Conservation (phyloP, 1,284 basidiomycete genomes). For the Ceratobasidium theobromae region DNA sequence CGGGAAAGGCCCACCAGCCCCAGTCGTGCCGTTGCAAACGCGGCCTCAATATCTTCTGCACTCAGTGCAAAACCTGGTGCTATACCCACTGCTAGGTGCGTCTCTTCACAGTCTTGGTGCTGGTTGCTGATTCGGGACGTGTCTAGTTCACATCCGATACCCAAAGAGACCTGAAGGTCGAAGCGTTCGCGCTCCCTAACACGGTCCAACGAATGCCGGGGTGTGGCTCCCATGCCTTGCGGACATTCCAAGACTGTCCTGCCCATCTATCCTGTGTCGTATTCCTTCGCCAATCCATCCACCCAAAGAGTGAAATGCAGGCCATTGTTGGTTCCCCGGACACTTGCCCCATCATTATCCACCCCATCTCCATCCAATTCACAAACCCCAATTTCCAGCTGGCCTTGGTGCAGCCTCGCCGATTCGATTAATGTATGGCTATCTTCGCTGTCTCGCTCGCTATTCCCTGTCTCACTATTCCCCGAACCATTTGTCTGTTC, state of each 20-base stretch:
- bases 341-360: not conserved
- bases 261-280: not conserved
- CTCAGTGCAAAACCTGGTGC: not conserved
- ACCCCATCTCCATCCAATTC: not conserved
- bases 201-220: not conserved
- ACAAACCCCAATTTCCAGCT: no score
- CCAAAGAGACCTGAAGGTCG: not conserved
- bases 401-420: no score
- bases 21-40: slow-evolving; percentile 13
- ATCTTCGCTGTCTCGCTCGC: slow-evolving; percentile 5
- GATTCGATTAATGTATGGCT: not conserved
- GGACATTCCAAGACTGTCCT: not conserved
- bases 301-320: not conserved
- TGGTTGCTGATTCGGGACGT: no score
- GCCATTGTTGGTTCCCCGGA: no score
- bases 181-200: slow-evolving; percentile 15
- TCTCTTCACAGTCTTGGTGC: no score
- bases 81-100: slow-evolving; percentile 24
- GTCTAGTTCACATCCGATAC: slow-evolving; percentile 1
- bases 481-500: not conserved
- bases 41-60: slow-evolving; percentile 17
- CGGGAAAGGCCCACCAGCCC: slow-evolving; percentile 9
- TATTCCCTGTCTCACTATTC: slow-evolving; percentile 8
- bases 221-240: not conserved
- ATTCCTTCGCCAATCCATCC: not conserved